Percentiles rank a stretch among this genome's conserved stretches.
phyloP scores from a whole-genome alignment of 192 early-diverging fungal species.

The Backusella sp. region DNA sequence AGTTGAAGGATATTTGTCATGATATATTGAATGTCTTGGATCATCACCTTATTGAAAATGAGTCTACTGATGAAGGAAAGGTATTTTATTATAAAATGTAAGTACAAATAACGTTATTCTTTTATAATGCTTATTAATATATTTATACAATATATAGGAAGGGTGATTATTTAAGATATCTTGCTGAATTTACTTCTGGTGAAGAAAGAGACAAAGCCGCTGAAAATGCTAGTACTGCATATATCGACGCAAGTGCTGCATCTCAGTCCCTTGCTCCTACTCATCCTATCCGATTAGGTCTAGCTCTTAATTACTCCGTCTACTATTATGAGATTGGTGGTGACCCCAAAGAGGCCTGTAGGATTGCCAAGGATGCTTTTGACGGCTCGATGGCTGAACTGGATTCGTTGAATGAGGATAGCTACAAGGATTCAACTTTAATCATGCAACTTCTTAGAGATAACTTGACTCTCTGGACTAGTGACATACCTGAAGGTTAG shows the following conservation, averaged over 20 bases:
- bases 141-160: constrained; percentile 53
- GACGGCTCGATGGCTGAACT: constrained; percentile 94
- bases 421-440: constrained; percentile 96
- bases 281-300: constrained; percentile 96
- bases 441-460: constrained; percentile 98
- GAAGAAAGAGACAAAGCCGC: constrained; percentile 79
- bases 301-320: constrained; percentile 96
- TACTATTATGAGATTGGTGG: constrained; percentile 99
- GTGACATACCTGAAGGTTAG: constrained; percentile 64
- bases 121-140: not conserved
- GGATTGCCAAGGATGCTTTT: constrained; percentile 92
- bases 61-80: constrained; percentile 89
- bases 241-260: constrained; percentile 88
- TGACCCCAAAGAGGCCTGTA: constrained; percentile 94
- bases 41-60: constrained; percentile 84
- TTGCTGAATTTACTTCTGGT: constrained; percentile 89
- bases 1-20: constrained; percentile 88
- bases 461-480: constrained; percentile 96
- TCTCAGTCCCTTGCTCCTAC: constrained; percentile 83
- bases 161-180: constrained; percentile 97
- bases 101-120: not conserved
- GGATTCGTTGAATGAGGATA: constrained; percentile 89
- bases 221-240: constrained; percentile 77
- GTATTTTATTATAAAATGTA: constrained; percentile 99
- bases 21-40: constrained; percentile 85